Percentiles rank a stretch among this genome's conserved stretches.
These are phyloP conservation scores for Saccharomyces hybrid DNA, from an alignment of 1,139 yeast species.

Conservation along the genomic window DNA sequence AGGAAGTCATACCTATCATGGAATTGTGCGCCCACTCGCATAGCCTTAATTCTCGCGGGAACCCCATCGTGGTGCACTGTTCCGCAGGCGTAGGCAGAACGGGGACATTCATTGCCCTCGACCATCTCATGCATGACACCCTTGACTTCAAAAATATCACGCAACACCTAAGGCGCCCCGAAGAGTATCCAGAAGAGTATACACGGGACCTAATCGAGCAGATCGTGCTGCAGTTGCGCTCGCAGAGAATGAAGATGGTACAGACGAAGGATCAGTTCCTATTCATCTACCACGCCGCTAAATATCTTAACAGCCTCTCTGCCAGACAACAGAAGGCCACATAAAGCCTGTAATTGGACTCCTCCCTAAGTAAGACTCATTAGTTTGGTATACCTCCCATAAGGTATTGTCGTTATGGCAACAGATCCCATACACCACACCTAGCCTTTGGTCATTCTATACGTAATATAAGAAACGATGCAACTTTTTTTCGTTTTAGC, in stretches of 20 bases:
- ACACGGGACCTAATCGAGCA: conserved; percentile 29
- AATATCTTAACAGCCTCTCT: conserved; percentile 9
- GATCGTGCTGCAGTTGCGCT: conserved; percentile 27
- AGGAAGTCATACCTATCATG: conserved; percentile 31
- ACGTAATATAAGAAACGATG: no score
- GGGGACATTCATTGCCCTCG: conserved; percentile 64
- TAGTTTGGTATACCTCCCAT: not conserved
- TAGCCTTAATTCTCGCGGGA: conserved; percentile 24
- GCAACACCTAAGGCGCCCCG: not conserved
- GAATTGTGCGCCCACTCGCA: conserved; percentile 27
- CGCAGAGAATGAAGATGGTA: conserved; percentile 32
- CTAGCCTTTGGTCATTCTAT: no score
- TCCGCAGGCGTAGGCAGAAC: conserved; percentile 80
- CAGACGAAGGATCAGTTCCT: conserved; percentile 29
- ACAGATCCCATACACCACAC: not conserved
- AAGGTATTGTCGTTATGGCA: not conserved
- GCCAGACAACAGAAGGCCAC: not conserved
- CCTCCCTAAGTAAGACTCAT: no score
- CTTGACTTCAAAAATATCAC: conserved; percentile 18
- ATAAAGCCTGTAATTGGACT: not conserved
- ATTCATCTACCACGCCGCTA: conserved; percentile 31
- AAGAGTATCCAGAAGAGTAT: conserved; percentile 12
- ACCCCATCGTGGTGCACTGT: conserved; percentile 51
- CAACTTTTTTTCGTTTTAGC: not conserved
- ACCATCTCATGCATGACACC: conserved; percentile 42